These are phyloP conservation scores for Beauveria bassiana DNA, from an alignment of 2,329 filamentous ascomycete genomes.

Conservation along the genomic window DNA sequence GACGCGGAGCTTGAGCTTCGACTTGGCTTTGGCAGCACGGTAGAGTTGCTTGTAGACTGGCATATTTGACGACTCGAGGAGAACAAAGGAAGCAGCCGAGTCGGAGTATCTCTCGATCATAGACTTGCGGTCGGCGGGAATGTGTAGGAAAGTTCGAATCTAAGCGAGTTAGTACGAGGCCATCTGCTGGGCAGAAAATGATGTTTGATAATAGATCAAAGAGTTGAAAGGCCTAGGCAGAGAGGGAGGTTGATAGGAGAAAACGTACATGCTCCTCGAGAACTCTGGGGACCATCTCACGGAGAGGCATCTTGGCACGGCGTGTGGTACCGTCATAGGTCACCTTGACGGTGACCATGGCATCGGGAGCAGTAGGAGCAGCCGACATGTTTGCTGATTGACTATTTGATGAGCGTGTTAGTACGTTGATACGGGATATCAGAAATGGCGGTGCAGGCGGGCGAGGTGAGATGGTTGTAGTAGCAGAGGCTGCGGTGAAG, in stretches of 20 bases:
- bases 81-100: slow-evolving; percentile 73
- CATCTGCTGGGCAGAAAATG: background rate
- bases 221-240: background rate
- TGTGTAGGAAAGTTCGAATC: slow-evolving; percentile 29
- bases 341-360: slow-evolving; percentile 73
- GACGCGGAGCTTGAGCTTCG: slow-evolving; percentile 86
- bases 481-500: background rate
- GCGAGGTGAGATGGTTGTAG: background rate
- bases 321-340: slow-evolving; percentile 66
- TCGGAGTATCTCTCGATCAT: slow-evolving; percentile 92
- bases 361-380: slow-evolving; percentile 18
- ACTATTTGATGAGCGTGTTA: background rate
- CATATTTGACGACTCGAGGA: slow-evolving; percentile 67
- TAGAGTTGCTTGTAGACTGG: slow-evolving; percentile 95
- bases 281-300: slow-evolving; percentile 66
- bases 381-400: background rate
- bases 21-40: slow-evolving; percentile 93
- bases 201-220: background rate
- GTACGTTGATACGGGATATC: background rate
- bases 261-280: slow-evolving; percentile 77
- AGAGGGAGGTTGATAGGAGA: background rate
- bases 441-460: background rate
- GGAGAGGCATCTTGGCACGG: slow-evolving; percentile 82
- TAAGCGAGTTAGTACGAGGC: slow-evolving; percentile 14
- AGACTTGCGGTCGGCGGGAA: slow-evolving; percentile 30